Evolutionary conservation across 495 filamentous ascomycete species (phyloP).

Genomic region (Trichocladium antarcticum): DNA sequence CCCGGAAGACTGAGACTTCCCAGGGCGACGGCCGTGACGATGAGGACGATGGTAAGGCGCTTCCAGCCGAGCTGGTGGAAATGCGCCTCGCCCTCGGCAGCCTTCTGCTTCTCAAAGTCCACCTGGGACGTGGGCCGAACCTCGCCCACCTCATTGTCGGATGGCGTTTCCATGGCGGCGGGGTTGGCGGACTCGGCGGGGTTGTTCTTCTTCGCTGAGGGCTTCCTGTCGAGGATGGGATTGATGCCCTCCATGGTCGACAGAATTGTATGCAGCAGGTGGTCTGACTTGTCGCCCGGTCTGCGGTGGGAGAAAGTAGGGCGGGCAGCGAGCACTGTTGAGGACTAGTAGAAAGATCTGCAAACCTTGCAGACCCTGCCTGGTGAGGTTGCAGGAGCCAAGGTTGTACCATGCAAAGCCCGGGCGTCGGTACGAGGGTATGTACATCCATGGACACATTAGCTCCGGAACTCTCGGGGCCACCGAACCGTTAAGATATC

Average conservation of each 20-base stretch:
- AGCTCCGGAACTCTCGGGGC: background rate
- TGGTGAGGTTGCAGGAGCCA: background rate
- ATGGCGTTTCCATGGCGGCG: background rate
- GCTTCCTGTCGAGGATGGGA: background rate
- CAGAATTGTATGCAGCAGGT: background rate
- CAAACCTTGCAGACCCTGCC: background rate
- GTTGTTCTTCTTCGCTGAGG: background rate
- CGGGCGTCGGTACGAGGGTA: background rate
- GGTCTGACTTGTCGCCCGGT: background rate
- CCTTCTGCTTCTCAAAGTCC: conserved; percentile 32
- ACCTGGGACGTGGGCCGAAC: conserved; percentile 13
- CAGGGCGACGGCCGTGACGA: conserved; percentile 65
- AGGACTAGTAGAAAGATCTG: background rate
- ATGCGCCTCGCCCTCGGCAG: conserved; percentile 27
- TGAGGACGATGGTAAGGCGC: conserved; percentile 47
- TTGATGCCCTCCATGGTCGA: conserved; percentile 7
- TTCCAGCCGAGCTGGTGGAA: conserved; percentile 41
- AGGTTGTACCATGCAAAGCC: background rate
- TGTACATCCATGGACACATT: background rate
- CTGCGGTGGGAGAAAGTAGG: background rate
- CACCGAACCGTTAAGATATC: background rate
- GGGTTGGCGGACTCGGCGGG: background rate
- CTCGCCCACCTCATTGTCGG: conserved; percentile 16
- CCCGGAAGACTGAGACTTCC: conserved; percentile 55
- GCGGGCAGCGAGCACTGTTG: background rate